Evolutionary conservation across 352 stramenopile genomes (phyloP).

Genomic region (Pythium aquatile): DNA sequence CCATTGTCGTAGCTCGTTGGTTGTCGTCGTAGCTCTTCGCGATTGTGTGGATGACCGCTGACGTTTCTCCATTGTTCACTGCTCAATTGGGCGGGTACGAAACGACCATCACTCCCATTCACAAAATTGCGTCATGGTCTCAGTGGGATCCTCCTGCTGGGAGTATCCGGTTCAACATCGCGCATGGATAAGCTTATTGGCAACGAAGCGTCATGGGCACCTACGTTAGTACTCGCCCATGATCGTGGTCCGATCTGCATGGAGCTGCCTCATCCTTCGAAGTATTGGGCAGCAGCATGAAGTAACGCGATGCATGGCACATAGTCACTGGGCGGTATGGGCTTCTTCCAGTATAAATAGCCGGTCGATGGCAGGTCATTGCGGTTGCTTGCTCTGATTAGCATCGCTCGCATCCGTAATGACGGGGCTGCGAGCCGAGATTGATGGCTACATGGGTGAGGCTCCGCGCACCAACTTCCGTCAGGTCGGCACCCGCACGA

Average conservation of each 20-base stretch:
- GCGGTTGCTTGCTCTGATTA: not conserved
- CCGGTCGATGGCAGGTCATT: no score
- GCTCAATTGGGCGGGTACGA: not conserved
- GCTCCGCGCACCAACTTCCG: slow-evolving; percentile 44
- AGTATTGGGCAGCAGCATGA: no score
- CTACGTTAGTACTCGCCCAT: no score
- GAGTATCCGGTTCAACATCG: not conserved
- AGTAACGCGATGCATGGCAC: no score
- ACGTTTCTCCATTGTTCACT: slow-evolving; percentile 8
- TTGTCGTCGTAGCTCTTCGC: slow-evolving; percentile 4
- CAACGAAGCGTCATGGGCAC: no score
- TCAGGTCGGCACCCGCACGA: slow-evolving; percentile 46
- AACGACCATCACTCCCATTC: slow-evolving; percentile 13
- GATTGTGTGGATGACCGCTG: slow-evolving; percentile 2
- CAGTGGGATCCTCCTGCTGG: not conserved
- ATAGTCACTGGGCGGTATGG: no score
- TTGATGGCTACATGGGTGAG: slow-evolving; percentile 11
- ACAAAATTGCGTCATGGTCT: not conserved
- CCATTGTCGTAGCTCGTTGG: not conserved
- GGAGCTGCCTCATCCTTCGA: no score
- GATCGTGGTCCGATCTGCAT: no score
- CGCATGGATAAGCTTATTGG: no score
- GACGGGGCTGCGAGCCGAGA: slow-evolving; percentile 6
- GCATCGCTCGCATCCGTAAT: not conserved
- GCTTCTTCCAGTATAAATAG: no score